phyloP scores from a whole-genome alignment of 768 basidiomycete genomes.

The Ramaria rubella region DNA sequence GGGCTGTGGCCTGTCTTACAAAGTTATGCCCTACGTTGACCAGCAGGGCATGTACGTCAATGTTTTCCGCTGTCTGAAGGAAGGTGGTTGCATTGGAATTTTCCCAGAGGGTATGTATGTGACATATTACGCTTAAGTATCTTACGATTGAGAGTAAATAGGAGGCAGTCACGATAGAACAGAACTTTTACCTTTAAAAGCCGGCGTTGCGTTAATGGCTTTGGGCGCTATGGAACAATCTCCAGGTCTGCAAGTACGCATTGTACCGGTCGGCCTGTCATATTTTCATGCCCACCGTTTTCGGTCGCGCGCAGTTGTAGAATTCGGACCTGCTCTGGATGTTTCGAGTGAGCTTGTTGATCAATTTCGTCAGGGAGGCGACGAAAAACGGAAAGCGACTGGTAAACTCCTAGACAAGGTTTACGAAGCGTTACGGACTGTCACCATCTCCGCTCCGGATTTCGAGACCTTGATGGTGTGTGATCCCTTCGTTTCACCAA shows the following conservation, averaged over 20 bases:
- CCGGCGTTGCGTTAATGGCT: slow-evolving; percentile 97
- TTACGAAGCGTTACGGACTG: slow-evolving; percentile 90
- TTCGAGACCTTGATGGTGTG: slow-evolving; percentile 96
- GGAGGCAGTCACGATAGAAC: slow-evolving; percentile 98
- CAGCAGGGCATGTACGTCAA: slow-evolving; percentile 92
- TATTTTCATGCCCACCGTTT: slow-evolving; percentile 81
- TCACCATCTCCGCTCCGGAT: slow-evolving; percentile 92
- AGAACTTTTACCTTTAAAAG: slow-evolving; percentile 92
- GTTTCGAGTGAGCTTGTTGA: slow-evolving; percentile 86
- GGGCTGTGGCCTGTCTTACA: slow-evolving; percentile 64
- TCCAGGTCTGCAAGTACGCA: slow-evolving; percentile 78
- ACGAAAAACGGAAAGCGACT: slow-evolving; percentile 84
- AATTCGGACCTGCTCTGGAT: slow-evolving; percentile 87
- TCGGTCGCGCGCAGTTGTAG: slow-evolving; percentile 93
- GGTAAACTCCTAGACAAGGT: slow-evolving; percentile 83
- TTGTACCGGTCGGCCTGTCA: slow-evolving; percentile 61
- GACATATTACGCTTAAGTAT: background rate
- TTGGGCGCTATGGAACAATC: slow-evolving; percentile 95
- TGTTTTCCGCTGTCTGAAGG: slow-evolving; percentile 81
- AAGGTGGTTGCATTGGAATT: slow-evolving; percentile 90
- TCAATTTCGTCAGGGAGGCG: slow-evolving; percentile 87
- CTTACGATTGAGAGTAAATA: slow-evolving; percentile 24
- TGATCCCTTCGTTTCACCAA: slow-evolving; percentile 3
- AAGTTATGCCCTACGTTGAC: slow-evolving; percentile 81
- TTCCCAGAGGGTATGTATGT: slow-evolving; percentile 94